Evolutionary conservation across 805 yeast species (phyloP).

Genomic region (Nakazawaea anatomiae): DNA sequence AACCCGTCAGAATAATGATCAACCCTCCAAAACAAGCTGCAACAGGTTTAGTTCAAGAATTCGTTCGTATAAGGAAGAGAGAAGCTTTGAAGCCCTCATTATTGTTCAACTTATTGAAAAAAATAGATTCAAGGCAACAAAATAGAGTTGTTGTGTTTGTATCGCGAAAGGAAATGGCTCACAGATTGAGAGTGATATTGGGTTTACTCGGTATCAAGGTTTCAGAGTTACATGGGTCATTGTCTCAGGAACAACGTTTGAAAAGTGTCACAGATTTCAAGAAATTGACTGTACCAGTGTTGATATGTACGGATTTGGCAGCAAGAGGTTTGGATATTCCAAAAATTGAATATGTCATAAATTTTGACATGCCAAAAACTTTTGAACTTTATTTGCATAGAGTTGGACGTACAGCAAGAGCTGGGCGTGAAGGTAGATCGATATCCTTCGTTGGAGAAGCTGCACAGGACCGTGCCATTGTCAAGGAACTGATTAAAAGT

Average conservation of each 20-base stretch:
- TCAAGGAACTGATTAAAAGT: conserved; percentile 81
- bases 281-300: conserved; percentile 73
- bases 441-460: conserved; percentile 93
- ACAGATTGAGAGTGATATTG: conserved; percentile 67
- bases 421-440: conserved; percentile 93
- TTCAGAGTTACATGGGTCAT: conserved; percentile 77
- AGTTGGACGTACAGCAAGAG: conserved; percentile 99
- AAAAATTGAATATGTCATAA: conserved; percentile 89
- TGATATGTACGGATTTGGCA: conserved; percentile 96
- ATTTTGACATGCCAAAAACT: conserved; percentile 92
- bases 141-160: conserved; percentile 86
- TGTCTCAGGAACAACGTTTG: conserved; percentile 90
- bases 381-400: conserved; percentile 92
- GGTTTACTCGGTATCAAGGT: conserved; percentile 75
- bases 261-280: conserved; percentile 79
- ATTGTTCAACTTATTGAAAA: conserved; percentile 62
- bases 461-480: conserved; percentile 80
- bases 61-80: conserved; percentile 89
- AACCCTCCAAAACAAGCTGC: conserved; percentile 97
- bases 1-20: conserved; percentile 92
- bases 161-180: conserved; percentile 87
- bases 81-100: conserved; percentile 81
- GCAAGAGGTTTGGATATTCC: conserved; percentile 99
- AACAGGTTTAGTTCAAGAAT: conserved; percentile 84
- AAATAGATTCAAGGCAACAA: conserved; percentile 54